These are phyloP conservation scores for Penicillium lividum DNA, from an alignment of 495 filamentous ascomycete genomes.

Conservation along the genomic window DNA sequence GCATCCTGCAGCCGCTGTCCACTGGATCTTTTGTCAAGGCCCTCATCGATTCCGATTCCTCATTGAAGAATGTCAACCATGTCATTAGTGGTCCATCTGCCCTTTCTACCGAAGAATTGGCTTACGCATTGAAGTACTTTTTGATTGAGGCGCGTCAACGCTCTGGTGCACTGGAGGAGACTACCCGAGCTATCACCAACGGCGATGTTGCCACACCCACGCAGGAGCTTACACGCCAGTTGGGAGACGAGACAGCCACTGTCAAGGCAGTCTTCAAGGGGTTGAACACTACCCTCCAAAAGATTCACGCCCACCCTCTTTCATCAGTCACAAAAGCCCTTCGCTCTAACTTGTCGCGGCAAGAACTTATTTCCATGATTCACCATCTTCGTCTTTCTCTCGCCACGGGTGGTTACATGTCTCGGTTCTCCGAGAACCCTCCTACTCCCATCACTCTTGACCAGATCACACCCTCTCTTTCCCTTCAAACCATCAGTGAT, in stretches of 20 bases:
- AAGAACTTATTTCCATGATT: slow-evolving; percentile 72
- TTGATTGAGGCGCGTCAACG: slow-evolving; percentile 38
- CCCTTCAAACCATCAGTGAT: slow-evolving; percentile 56
- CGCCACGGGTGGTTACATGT: slow-evolving; percentile 46
- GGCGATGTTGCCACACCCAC: slow-evolving; percentile 26
- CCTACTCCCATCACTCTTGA: slow-evolving; percentile 52
- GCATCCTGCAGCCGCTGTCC: slow-evolving; percentile 45
- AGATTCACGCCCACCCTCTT: slow-evolving; percentile 64
- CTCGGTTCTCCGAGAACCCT: slow-evolving; percentile 46
- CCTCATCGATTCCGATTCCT: slow-evolving; percentile 60
- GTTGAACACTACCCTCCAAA: slow-evolving; percentile 53
- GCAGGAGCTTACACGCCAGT: slow-evolving; percentile 29
- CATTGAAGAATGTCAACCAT: slow-evolving; percentile 57
- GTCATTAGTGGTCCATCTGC: slow-evolving; percentile 48
- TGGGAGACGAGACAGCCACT: slow-evolving; percentile 25
- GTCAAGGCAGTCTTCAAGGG: slow-evolving; percentile 40
- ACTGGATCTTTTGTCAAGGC: slow-evolving; percentile 60
- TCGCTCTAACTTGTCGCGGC: slow-evolving; percentile 61
- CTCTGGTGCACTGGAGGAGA: slow-evolving; percentile 36
- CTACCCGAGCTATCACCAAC: slow-evolving; percentile 33
- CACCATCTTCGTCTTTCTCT: slow-evolving; percentile 71
- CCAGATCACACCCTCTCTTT: slow-evolving; percentile 49
- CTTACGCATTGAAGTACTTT: slow-evolving; percentile 41
- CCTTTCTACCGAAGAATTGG: slow-evolving; percentile 48
- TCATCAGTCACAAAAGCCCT: slow-evolving; percentile 59